Evolutionary conservation across 108 stramenopile genomes (phyloP).

Genomic region (Nitzschia sp.): DNA sequence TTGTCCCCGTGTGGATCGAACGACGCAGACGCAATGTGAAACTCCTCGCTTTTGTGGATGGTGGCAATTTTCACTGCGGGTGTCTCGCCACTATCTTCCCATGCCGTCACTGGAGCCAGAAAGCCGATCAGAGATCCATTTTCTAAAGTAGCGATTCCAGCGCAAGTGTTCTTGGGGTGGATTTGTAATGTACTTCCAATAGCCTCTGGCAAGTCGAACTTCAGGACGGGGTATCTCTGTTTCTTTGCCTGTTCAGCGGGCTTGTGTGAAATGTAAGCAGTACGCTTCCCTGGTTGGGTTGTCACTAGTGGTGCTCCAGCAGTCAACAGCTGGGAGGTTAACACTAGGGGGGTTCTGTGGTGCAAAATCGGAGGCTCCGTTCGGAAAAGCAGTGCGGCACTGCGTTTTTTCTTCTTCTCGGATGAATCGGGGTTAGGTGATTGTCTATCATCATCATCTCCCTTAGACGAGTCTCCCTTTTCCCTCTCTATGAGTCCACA

Average conservation of each 20-base stretch:
- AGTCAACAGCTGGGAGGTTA: constrained; percentile 3
- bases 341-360: constrained; percentile 4
- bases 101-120: constrained; percentile 43
- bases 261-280: not conserved
- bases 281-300: constrained; percentile 1
- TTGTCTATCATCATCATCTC: constrained; percentile 19
- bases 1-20: constrained; percentile 65
- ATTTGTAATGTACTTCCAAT: constrained; percentile 61
- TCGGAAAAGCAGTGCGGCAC: not conserved
- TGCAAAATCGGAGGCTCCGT: constrained; percentile 10
- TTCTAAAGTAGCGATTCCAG: constrained; percentile 59
- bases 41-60: constrained; percentile 22
- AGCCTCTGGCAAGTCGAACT: constrained; percentile 50
- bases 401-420: constrained; percentile 2
- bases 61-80: constrained; percentile 25
- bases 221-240: constrained; percentile 37
- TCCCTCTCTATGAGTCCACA: constrained; percentile 26
- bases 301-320: not conserved
- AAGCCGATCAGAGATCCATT: constrained; percentile 69
- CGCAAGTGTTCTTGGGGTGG: constrained; percentile 51
- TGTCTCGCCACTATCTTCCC: constrained; percentile 23
- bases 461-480: constrained; percentile 10
- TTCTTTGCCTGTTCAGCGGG: constrained; percentile 8
- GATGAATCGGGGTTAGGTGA: not conserved
- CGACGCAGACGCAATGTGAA: constrained; percentile 50